Evolutionary conservation across 1,284 basidiomycete genomes (phyloP), one percentile per base, ranked within the genome.

Genomic region (Caloboletus inedulis): DNA sequence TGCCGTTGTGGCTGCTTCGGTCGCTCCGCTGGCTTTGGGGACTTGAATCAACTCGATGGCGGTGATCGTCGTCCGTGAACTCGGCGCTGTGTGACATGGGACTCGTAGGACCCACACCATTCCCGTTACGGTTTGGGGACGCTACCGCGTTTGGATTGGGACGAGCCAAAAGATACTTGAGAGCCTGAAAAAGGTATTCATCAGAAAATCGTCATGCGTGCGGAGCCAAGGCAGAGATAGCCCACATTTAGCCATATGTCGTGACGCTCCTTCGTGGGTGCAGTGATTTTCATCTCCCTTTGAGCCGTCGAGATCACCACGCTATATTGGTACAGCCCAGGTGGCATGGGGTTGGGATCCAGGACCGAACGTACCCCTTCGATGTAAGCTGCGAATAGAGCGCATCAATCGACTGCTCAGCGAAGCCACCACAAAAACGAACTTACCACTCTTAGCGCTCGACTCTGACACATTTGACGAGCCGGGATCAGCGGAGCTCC

Each of bases 221-320:
- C 34, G 44, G 30, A 54, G 12, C 46, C 44, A 43, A 47, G 48
- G 23, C 35, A 44, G 47, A 49, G 5, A 51, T 33, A 27, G 72
- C 83, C 58, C 66, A 90, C 91, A 67, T 87, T 90, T 51, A 94
- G 77, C 97, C 97, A 99, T 51, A 98, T 90, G 59, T 98, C 94
- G 69, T 99, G 97, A 46, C 94, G 80, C 62, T 98, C 96, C 69
- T 91, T 90, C 18, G 87, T 94, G 1, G 90, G 88, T 4, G 95
- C 94, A 14, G 95, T 99, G 66, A 99, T 87, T 77, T 98, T 97
- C 83, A 99, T 95, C 72, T 99, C 97, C 53, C 96, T 81, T 56
- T 94, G 88, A 5, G 91, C 89, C 0, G 95, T 98, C 23, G 91
- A 87, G 54, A 99, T 87, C 33, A 99, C 78, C 43, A 99, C 89